Evolutionary conservation across 2,329 filamentous ascomycete species (phyloP), one percentile per base, ranked within the genome.

Genomic region (Trichoderma sp.): DNA sequence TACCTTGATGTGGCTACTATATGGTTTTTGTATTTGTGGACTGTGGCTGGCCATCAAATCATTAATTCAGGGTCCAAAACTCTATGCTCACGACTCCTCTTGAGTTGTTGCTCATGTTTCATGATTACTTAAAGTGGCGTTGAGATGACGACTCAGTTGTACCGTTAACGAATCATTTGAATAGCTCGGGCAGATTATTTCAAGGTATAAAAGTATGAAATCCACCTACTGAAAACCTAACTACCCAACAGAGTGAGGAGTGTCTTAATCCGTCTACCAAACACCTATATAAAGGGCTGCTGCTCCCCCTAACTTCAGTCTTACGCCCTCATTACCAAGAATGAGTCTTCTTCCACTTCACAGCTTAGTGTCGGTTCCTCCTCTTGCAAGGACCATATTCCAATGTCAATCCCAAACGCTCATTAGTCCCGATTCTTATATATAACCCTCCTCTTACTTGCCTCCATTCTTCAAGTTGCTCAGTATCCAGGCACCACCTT

Each of bases 401-500:
- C 9, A 21, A 3, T 24, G 9, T 51, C 43, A 12, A 6, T 24
- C n/a, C 4, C 4, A 21, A 14, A 21, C 4, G 5, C 5, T 51
- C n/a, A 3, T 21, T 21, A 51, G 8, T 51, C 43, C 11, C n/a
- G 21, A 1, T 51, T 21, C 9, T 51, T 21, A n/a, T 47, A 47
- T 0, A 24, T 12, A 51, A 24, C 2, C 43, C 43, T 24, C 3
- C 43, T 51, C 43, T 51, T 47, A 28, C 26, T 28, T 12, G n/a
- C 9, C 8, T 11, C n/a, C 8, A 8, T 56, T 11, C 30, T 36
- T 34, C 63, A 9, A 26, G 8, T 11, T 1, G 24, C 39, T 79
- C 72, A 81, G 73, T 92, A 94, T 0, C 90, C 90, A 28, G 90
- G 86, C n/a, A 94, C 77, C 64, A 89, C 83, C 77, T 84, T 93